These are phyloP conservation scores for Mycosphaerella sp. DNA, from an alignment of 2,329 filamentous ascomycete genomes.

Conservation along the genomic window DNA sequence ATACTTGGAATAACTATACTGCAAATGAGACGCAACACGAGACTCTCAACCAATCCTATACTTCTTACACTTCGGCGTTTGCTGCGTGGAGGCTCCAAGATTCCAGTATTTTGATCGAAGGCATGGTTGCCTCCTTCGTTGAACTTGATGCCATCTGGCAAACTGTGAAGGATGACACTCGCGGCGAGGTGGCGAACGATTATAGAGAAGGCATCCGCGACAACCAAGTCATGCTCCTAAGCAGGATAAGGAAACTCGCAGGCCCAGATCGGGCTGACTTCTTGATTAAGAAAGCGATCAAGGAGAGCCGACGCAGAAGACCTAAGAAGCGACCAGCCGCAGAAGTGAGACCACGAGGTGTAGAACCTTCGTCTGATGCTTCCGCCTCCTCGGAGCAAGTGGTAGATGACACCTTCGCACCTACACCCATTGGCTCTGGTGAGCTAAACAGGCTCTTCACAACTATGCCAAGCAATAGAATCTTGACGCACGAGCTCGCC, in stretches of 20 bases:
- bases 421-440: constrained; percentile 28
- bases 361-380: constrained; percentile 23
- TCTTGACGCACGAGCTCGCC: constrained; percentile 71
- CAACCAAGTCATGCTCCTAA: constrained; percentile 72
- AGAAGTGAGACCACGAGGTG: constrained; percentile 64
- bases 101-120: constrained; percentile 68
- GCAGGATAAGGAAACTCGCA: constrained; percentile 71
- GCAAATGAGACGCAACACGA: constrained; percentile 57
- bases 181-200: constrained; percentile 66
- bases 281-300: constrained; percentile 68
- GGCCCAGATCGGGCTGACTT: constrained; percentile 65
- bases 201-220: constrained; percentile 75
- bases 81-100: constrained; percentile 79
- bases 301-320: constrained; percentile 61
- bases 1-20: constrained; percentile 59
- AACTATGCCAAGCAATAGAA: constrained; percentile 63
- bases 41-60: constrained; percentile 62
- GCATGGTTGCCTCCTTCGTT: constrained; percentile 82
- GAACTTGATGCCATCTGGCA: constrained; percentile 79
- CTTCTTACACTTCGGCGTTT: constrained; percentile 70
- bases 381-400: constrained; percentile 18
- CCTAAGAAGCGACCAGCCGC: constrained; percentile 60
- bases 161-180: constrained; percentile 71
- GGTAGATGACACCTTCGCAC: constrained; percentile 19
- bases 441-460: constrained; percentile 52